Base-by-base conservation (phyloP, 176 grass and related monocot species). In the Zea luxurians region DNA sequence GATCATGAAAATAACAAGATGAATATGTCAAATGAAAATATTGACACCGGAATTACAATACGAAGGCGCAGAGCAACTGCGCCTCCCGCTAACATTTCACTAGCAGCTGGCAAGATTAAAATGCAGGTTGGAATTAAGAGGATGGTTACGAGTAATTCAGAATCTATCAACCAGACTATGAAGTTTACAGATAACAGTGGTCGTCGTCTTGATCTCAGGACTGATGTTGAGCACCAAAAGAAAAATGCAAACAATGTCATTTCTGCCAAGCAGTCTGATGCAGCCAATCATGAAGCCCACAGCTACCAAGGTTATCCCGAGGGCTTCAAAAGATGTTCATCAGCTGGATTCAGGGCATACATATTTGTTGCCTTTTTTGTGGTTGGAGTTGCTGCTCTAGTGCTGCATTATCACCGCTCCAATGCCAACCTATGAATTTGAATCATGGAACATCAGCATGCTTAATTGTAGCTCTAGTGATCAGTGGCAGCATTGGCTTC, bases 61-160 rank as follows among this genome's bases (percentile, higher is more conserved):
- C 67, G 70, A 67, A 73, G 13, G 12, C 77, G 85, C 70, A 13
- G 3, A 45, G 13, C 9, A 41, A 41, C 6, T 11, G 6, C 60
- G 66, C 16, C 76, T 52, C n/a, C 70, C 37, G 43, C 15, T 47
- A 62, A 38, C 37, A 16, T 40, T 52, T 17, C 81, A 62, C 38
- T 21, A 74, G 38, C 78, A 57, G 4, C 7, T 66, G 0, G 1
- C 35, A 88, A 8, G 17, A 6, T 46, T n/a, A 91, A 35, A 59
- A 71, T 88, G 69, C 89, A 97, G 83, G 49, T 85, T 57, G 53
- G 62, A 64, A 62, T 87, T 53, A 73, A 83, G 37, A 92, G 55
- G 85, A 94, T 92, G 87, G 83, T 90, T 76, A 82, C 78, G 16
- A 89, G 78, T 66, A 88, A 85, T 64, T 64, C 81, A 59, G 88